Conservation (phyloP, 352 stramenopile genomes). For the Pythium brachiatum region DNA sequence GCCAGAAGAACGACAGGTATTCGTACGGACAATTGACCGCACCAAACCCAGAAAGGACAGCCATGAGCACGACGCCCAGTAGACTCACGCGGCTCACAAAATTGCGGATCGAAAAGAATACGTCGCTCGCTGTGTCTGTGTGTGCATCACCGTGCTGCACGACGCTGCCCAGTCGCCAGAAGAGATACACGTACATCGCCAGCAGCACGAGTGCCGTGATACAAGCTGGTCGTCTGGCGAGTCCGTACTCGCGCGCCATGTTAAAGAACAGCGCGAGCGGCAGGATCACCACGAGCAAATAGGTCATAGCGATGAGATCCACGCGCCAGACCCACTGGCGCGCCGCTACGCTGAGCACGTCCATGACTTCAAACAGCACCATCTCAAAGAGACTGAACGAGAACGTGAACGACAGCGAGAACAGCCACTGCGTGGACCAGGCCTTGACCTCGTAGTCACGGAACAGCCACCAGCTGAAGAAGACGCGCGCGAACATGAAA, state of each 20-base stretch:
- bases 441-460: constrained; percentile 78
- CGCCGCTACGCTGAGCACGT: constrained; percentile 53
- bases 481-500: constrained; percentile 72
- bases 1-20: constrained; percentile 84
- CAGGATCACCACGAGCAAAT: constrained; percentile 72
- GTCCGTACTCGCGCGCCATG: constrained; percentile 59
- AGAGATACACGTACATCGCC: constrained; percentile 64
- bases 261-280: constrained; percentile 77
- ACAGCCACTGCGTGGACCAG: constrained; percentile 54
- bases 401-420: constrained; percentile 72
- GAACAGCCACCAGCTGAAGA: constrained; percentile 86
- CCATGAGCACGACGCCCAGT: constrained; percentile 81
- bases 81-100: constrained; percentile 83
- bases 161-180: constrained; percentile 65
- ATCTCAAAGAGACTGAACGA: constrained; percentile 80
- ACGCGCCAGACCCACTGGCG: constrained; percentile 77
- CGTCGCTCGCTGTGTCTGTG: background rate
- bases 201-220: constrained; percentile 29
- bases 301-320: constrained; percentile 76
- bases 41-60: constrained; percentile 75
- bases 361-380: constrained; percentile 78
- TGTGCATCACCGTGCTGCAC: constrained; percentile 38
- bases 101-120: constrained; percentile 72
- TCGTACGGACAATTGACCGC: constrained; percentile 86
- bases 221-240: constrained; percentile 26